phyloP scores from a whole-genome alignment of 163 green algal species.

The Prototheca wickerhamii region DNA sequence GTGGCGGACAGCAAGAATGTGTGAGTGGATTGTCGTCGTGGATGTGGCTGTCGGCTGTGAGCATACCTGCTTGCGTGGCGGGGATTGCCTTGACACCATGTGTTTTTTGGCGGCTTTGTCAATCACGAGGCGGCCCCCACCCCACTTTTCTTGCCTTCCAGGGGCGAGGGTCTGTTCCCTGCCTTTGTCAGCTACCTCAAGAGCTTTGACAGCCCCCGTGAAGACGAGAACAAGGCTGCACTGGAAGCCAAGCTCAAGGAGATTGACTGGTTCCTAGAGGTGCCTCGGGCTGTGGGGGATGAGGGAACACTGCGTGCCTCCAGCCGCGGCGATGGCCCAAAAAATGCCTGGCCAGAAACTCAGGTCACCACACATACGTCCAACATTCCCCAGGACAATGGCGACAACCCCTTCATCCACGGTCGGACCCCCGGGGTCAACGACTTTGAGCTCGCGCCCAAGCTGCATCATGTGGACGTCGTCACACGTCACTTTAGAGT shows the following conservation, averaged over 20 bases:
- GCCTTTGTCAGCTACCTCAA: conserved; percentile 42
- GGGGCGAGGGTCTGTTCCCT: conserved; percentile 46
- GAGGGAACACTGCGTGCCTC: background rate
- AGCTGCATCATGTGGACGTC: background rate
- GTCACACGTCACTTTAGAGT: background rate
- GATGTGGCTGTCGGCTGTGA: conserved; percentile 1
- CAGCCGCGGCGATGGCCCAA: background rate
- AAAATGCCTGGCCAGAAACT: background rate
- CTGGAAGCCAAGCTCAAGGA: conserved; percentile 9
- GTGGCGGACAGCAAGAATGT: conserved; percentile 26
- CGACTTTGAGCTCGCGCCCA: conserved; percentile 2
- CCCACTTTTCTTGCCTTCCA: conserved; percentile 11
- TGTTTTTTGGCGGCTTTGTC: conserved; percentile 1
- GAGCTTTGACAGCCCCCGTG: conserved; percentile 16
- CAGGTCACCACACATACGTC: background rate
- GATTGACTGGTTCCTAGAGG: conserved; percentile 1
- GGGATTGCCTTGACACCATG: background rate
- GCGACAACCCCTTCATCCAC: background rate
- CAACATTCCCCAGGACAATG: background rate
- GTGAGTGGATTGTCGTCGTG: conserved; percentile 5
- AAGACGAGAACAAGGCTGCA: conserved; percentile 20
- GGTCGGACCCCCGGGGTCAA: background rate
- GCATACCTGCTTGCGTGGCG: background rate
- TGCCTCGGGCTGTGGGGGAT: background rate
- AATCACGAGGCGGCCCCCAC: background rate